Evolutionary conservation across 768 basidiomycete genomes (phyloP).

Genomic region (Phlebiopsis flavidoalba): DNA sequence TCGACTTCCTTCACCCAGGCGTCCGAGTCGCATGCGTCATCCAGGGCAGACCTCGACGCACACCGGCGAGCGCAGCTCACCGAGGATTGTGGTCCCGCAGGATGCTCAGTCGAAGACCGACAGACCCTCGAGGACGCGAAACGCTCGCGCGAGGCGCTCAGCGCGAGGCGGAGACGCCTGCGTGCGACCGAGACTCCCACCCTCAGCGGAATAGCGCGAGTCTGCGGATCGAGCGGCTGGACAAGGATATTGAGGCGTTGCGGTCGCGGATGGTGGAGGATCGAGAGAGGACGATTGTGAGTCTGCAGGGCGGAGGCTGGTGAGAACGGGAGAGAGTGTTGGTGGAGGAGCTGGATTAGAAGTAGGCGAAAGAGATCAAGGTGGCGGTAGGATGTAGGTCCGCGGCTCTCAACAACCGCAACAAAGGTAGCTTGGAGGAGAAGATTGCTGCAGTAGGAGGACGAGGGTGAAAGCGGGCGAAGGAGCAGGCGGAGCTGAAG

Average conservation of each 20-base stretch:
- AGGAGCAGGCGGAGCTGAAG: slow-evolving; percentile 50
- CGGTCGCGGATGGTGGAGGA: slow-evolving; percentile 53
- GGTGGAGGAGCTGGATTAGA: slow-evolving; percentile 39
- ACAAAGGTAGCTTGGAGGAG: slow-evolving; percentile 73
- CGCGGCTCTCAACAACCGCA: slow-evolving; percentile 53
- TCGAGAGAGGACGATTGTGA: slow-evolving; percentile 38
- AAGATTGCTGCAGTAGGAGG: slow-evolving; percentile 58
- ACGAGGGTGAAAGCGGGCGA: slow-evolving; percentile 50
- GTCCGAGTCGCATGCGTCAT: slow-evolving; percentile 55
- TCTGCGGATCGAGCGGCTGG: slow-evolving; percentile 52
- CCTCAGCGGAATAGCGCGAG: slow-evolving; percentile 60
- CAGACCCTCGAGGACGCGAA: slow-evolving; percentile 82
- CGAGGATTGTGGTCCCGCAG: slow-evolving; percentile 74
- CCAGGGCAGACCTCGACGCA: slow-evolving; percentile 70
- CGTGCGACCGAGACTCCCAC: slow-evolving; percentile 59
- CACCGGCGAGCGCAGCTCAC: slow-evolving; percentile 60
- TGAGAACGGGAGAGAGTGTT: slow-evolving; percentile 14
- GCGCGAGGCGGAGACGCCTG: slow-evolving; percentile 84
- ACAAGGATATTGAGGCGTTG: slow-evolving; percentile 54
- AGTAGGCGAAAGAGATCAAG: slow-evolving; percentile 54
- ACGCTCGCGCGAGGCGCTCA: slow-evolving; percentile 74
- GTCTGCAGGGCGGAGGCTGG: slow-evolving; percentile 18
- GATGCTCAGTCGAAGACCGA: slow-evolving; percentile 81
- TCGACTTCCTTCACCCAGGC: slow-evolving; percentile 53
- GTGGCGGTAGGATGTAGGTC: slow-evolving; percentile 67